Evolutionary conservation across 805 yeast genomes (phyloP), one percentile per base, ranked within the genome.

Genomic region (Teunomyces barrocoloradensis): DNA sequence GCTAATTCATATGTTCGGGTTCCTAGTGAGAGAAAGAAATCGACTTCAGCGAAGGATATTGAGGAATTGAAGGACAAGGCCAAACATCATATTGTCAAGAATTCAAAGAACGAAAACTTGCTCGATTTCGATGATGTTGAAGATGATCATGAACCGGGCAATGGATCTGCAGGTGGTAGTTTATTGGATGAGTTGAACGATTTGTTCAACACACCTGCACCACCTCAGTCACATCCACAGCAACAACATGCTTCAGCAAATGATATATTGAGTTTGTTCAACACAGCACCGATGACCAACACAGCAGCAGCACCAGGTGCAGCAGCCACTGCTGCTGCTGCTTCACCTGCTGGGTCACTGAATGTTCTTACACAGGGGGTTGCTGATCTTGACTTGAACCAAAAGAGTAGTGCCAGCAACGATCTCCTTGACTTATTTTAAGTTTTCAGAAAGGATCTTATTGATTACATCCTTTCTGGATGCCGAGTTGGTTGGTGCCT

Each of bases 41-140:
- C 51, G 11, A 35, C 55, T 15, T 48, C 51, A 29, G 52, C 42
- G 23, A 46, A 54, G 38, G 80, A 80, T 27, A 73, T 91, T 42
- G 89, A 87, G 54, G 97, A 91, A 62, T 80, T 88, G 64, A 83
- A 82, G 54, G 81, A 79, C 51, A 69, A 85, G 55, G 96, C 97
- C 9, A 83, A 81, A 54, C 82, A 81, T 49, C 97, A 89, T 58
- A 80, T 85, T 48, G 80, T 82, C 41, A 77, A 74, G 47, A 79
- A 78, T 41, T 79, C 77, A 25, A 82, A 84, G 56, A 84, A 85
- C 40, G 97, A 89, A 56, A 89, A 88, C 56, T 73, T 94, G 54
- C 78, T 92, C 44, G 96, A 92, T 63, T 83, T 92, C 53, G 97
- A 86, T 58, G 89, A 83, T 50, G 89, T 82, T 41, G 79, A 71